phyloP scores from a whole-genome alignment of 169 alveolate species.

The Cryptosporidium sp. region DNA sequence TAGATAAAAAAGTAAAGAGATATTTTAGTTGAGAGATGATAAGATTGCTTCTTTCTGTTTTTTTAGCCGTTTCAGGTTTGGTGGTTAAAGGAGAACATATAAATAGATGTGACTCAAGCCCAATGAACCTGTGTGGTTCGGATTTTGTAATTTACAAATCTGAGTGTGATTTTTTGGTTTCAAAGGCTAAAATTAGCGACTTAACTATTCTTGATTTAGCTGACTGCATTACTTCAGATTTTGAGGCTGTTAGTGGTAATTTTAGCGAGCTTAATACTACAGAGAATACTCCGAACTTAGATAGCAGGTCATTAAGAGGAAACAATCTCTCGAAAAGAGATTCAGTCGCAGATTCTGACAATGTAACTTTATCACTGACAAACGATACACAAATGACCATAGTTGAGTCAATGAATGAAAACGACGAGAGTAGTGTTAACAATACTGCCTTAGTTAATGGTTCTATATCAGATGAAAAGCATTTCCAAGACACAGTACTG shows the following conservation, averaged over 20 bases:
- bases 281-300: neutral
- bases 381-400: neutral
- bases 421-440: neutral
- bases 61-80: neutral
- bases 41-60: neutral
- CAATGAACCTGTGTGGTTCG: slow-evolving; percentile 37
- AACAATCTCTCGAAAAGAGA: neutral
- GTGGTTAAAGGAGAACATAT: neutral
- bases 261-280: neutral
- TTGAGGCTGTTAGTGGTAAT: neutral
- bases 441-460: neutral
- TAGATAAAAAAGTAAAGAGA: neutral
- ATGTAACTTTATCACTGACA: neutral
- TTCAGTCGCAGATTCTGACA: neutral
- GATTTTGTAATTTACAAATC: slow-evolving; percentile 20
- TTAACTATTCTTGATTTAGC: slow-evolving; percentile 24
- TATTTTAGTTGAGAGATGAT: neutral
- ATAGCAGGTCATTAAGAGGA: slow-evolving; percentile 8
- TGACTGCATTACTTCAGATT: slow-evolving; percentile 18
- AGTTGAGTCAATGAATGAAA: neutral
- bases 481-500: neutral
- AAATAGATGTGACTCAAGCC: slow-evolving; percentile 1
- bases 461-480: neutral
- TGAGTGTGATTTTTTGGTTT: slow-evolving; percentile 42
- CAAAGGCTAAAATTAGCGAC: slow-evolving; percentile 5